Evolutionary conservation across 2,329 filamentous ascomycete genomes (phyloP).

Genomic region (Cryphonectria parasitica): DNA sequence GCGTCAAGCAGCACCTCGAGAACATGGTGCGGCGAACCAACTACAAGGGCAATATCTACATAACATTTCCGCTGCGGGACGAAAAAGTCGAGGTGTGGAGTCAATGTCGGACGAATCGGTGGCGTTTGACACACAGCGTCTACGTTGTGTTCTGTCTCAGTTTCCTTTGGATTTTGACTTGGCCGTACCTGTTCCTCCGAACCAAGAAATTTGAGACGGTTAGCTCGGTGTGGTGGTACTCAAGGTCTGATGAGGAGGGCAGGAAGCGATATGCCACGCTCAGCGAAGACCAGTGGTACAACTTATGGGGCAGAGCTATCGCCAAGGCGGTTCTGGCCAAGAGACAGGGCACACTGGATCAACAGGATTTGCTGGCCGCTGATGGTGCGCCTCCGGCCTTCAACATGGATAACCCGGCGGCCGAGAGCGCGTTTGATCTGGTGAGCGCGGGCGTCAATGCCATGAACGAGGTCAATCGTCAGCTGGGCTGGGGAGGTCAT

Average conservation of each 20-base stretch:
- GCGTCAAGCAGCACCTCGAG: slow-evolving; percentile 56
- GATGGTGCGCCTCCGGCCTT: slow-evolving; percentile 45
- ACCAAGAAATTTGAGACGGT: slow-evolving; percentile 71
- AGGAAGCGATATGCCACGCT: slow-evolving; percentile 55
- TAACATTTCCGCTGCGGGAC: slow-evolving; percentile 64
- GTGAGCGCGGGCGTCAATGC: slow-evolving; percentile 54
- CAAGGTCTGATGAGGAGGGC: slow-evolving; percentile 40
- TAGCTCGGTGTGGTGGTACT: slow-evolving; percentile 63
- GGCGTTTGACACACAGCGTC: slow-evolving; percentile 67
- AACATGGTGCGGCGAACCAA: slow-evolving; percentile 65
- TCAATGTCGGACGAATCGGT: slow-evolving; percentile 62
- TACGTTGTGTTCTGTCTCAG: slow-evolving; percentile 67
- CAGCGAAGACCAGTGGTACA: slow-evolving; percentile 64
- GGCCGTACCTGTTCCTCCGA: slow-evolving; percentile 70
- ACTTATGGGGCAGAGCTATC: slow-evolving; percentile 65
- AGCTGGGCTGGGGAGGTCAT: slow-evolving; percentile 56
- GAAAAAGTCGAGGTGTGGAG: slow-evolving; percentile 66
- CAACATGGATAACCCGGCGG: slow-evolving; percentile 43
- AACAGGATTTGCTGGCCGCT: slow-evolving; percentile 56
- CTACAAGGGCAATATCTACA: slow-evolving; percentile 64
- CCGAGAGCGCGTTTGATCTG: slow-evolving; percentile 46
- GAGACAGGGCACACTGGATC: slow-evolving; percentile 58
- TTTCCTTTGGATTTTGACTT: slow-evolving; percentile 70
- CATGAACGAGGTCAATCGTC: slow-evolving; percentile 57
- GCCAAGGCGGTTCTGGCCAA: slow-evolving; percentile 61